Evolutionary conservation across 805 yeast genomes (phyloP), one percentile per base, ranked within the genome.

Genomic region (Metschnikowia cubensis): DNA sequence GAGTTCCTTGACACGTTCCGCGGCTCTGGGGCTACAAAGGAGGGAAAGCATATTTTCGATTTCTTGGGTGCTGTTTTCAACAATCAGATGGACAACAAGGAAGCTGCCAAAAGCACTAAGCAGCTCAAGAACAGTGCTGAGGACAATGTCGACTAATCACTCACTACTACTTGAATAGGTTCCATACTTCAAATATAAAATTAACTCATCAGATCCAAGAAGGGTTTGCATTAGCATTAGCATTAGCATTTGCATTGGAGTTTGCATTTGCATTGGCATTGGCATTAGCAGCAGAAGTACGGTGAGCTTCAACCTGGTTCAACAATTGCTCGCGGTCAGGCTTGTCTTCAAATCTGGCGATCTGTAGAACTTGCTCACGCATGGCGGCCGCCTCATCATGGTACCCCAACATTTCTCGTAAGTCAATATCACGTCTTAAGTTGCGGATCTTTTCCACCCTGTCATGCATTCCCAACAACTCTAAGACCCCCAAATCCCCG

Each of bases 1-100:
- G 87, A 87, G 41, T 92, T 88, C 65, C 85, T 94, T 57, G 99
- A 92, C 68, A 82, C 86, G 35, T 89, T 85, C 65, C 69, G 61
- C 51, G 77, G 80, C 25, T 53, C 60, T 15, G 63, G 62, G 17
- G 69, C 69, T 36, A 68, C 68, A 29, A 64, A 61, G 44, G 57
- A 59, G 31, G 61, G 61, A 13, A 82, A 82, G 39, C 81, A 81
- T 33, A 78, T 81, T 15, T 81, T 84, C 59, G 84, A 81, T 59
- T 85, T 81, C 62, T 62, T 79, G 54, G 77, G 79, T 25, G 77
- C 80, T 4, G 74, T 60, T 6, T 70, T 67, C 50, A 67, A 55
- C 54, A 58, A 58, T 40, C 56, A 53, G 35, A 35, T 52, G 46
- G 53, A 56, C 48, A 53, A 54, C 46, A 49, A 50, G 35, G 57